Conservation (phyloP, 345 rosid genomes). For the Sisymbrium irio region DNA sequence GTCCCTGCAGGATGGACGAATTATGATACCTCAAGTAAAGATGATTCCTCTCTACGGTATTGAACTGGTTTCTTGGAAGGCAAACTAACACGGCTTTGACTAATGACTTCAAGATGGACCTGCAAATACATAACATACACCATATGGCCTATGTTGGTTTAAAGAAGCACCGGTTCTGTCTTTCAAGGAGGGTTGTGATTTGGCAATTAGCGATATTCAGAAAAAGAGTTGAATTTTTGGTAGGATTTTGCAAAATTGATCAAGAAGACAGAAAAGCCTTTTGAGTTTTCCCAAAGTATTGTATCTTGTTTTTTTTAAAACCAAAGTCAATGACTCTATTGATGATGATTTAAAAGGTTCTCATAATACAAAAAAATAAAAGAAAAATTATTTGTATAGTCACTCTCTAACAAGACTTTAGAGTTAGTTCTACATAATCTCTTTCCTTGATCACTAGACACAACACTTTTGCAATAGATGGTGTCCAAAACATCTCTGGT, state of each 20-base stretch:
- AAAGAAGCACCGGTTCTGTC: not conserved
- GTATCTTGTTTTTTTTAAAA: too few species aligned
- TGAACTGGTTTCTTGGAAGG: too few species aligned
- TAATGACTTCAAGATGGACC: too few species aligned
- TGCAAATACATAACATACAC: not conserved
- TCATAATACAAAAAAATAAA: too few species aligned
- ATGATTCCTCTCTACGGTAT: too few species aligned
- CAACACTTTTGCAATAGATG: not conserved
- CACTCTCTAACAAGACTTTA: too few species aligned
- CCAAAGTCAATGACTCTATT: not conserved
- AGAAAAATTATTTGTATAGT: too few species aligned
- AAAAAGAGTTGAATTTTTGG: not conserved
- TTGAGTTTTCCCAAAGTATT: not conserved
- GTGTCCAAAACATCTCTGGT: not conserved
- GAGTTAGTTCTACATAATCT: not conserved
- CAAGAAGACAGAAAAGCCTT: not conserved
- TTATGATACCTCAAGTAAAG: not conserved
- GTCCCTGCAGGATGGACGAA: too few species aligned
- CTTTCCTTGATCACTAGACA: not conserved
- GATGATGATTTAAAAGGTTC: too few species aligned
- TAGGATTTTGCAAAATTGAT: not conserved
- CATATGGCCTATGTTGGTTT: too few species aligned
- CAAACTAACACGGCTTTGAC: too few species aligned
- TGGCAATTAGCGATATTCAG: not conserved
- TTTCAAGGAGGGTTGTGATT: too few species aligned